A percentile compares a stretch with the other conserved stretches of the same genome.
These are phyloP conservation scores for Suhomyces wounanorum DNA, from an alignment of 1,139 yeast genomes.

Conservation along the genomic window DNA sequence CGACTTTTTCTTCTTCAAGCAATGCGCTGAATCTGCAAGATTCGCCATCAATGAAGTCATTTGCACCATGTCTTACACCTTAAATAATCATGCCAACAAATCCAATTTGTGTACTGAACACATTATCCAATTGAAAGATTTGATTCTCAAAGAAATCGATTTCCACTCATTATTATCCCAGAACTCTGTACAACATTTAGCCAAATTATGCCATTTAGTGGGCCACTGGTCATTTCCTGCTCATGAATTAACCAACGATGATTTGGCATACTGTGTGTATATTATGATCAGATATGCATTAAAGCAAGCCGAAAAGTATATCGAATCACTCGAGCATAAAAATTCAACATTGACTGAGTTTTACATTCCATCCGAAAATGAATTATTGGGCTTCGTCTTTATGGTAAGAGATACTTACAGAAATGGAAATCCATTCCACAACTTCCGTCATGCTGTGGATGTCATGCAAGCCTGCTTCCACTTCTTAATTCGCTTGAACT, in stretches of 20 bases:
- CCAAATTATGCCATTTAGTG: conserved; percentile 31
- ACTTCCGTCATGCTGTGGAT: conserved; percentile 93
- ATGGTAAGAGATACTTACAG: conserved; percentile 76
- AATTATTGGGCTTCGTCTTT: conserved; percentile 58
- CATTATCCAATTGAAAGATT: conserved; percentile 28
- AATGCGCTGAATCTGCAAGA: conserved; percentile 7
- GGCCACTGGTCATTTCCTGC: conserved; percentile 67
- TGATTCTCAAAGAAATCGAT: conserved; percentile 41
- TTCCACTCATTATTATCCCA: conserved; percentile 35
- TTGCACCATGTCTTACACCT: conserved; percentile 37
- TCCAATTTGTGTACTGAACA: conserved; percentile 25
- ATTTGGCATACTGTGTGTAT: conserved; percentile 62
- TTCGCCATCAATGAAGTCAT: conserved; percentile 20
- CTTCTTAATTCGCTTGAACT: conserved; percentile 52
- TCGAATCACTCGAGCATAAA: conserved; percentile 10
- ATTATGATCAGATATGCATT: conserved; percentile 55
- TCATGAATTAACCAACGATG: conserved; percentile 67
- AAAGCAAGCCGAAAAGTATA: conserved; percentile 28
- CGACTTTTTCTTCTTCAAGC: conserved; percentile 22
- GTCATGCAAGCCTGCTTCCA: conserved; percentile 88
- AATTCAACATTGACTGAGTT: conserved; percentile 13
- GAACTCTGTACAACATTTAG: conserved; percentile 28
- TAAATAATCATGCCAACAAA: conserved; percentile 28
- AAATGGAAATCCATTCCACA: conserved; percentile 87
- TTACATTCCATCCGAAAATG: conserved; percentile 39